A percentile compares a stretch with the other conserved stretches of the same genome.
Evolutionary conservation across 768 basidiomycete species (phyloP).

Genomic region (Asterophora lycoperdoides): DNA sequence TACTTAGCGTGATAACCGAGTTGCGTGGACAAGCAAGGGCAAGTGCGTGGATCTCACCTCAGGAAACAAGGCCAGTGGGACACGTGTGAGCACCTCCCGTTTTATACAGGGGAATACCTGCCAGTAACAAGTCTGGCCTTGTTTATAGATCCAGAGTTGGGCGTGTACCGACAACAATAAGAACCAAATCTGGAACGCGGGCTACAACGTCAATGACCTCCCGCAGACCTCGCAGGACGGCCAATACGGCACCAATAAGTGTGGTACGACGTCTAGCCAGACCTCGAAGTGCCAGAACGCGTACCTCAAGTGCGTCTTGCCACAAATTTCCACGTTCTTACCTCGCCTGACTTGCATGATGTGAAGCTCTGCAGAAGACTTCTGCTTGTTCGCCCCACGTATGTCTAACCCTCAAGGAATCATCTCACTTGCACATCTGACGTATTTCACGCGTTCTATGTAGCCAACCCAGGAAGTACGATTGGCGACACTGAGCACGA

Average conservation of each 20-base stretch:
- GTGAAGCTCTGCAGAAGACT: slow-evolving; percentile 55
- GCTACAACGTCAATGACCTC: slow-evolving; percentile 38
- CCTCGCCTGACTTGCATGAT: no score
- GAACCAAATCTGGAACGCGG: slow-evolving; percentile 54
- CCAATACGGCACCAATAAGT: slow-evolving; percentile 65
- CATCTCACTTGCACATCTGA: neutral
- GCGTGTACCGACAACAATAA: slow-evolving; percentile 34
- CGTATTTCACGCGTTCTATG: neutral
- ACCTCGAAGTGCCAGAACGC: slow-evolving; percentile 67
- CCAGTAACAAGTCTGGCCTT: slow-evolving; percentile 19
- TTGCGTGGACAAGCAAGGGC: slow-evolving; percentile 45
- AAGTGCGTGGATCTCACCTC: slow-evolving; percentile 48
- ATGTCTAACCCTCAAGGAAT: slow-evolving; percentile 9
- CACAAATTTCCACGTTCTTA: neutral
- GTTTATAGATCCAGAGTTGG: slow-evolving; percentile 43
- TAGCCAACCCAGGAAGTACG: slow-evolving; percentile 32
- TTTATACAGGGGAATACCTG: slow-evolving; percentile 33
- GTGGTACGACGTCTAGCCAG: slow-evolving; percentile 54
- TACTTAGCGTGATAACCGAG: slow-evolving; percentile 29
- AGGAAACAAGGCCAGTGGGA: slow-evolving; percentile 38
- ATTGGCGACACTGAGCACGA: slow-evolving; percentile 68
- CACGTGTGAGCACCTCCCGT: slow-evolving; percentile 28
- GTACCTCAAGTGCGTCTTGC: slow-evolving; percentile 51
- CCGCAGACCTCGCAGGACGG: slow-evolving; percentile 52
- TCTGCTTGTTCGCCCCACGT: slow-evolving; percentile 68